Conservation (phyloP, 1,139 yeast genomes). For the Saccharomyces hybrid region DNA sequence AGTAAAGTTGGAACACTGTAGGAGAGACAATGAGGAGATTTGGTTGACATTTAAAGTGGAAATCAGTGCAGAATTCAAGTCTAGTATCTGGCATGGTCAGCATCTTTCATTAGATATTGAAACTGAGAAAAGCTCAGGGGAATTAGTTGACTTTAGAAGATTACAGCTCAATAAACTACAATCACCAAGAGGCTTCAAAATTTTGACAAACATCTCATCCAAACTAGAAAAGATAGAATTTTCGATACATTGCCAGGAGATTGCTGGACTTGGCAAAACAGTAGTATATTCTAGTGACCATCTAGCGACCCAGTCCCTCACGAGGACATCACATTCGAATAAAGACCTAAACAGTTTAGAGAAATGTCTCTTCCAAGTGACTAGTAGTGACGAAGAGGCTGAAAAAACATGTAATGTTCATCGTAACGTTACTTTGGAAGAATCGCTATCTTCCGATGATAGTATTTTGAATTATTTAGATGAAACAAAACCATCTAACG, state of each 20-base stretch:
- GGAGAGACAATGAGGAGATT: constrained; percentile 6
- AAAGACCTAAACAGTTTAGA: constrained; percentile 1
- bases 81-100: constrained; percentile 34
- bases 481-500: not conserved
- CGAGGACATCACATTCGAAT: not conserved
- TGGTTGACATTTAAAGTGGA: constrained; percentile 21
- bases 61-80: constrained; percentile 18
- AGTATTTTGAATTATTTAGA: constrained; percentile 14
- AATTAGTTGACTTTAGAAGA: constrained; percentile 37
- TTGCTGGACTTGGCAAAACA: constrained; percentile 33
- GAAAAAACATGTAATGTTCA: not conserved
- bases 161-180: constrained; percentile 30
- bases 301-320: constrained; percentile 3
- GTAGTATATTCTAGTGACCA: constrained; percentile 4
- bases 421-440: not conserved
- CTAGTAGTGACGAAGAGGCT: constrained; percentile 3
- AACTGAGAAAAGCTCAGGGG: constrained; percentile 28
- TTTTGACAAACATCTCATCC: constrained; percentile 20
- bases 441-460: constrained; percentile 17
- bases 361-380: constrained; percentile 4
- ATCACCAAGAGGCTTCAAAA: constrained; percentile 26
- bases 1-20: constrained; percentile 11
- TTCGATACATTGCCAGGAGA: constrained; percentile 34
- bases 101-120: constrained; percentile 27
- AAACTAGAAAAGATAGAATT: constrained; percentile 25